Conservation (phyloP, 495 filamentous ascomycete species). For the Neurospora tetrasperma region DNA sequence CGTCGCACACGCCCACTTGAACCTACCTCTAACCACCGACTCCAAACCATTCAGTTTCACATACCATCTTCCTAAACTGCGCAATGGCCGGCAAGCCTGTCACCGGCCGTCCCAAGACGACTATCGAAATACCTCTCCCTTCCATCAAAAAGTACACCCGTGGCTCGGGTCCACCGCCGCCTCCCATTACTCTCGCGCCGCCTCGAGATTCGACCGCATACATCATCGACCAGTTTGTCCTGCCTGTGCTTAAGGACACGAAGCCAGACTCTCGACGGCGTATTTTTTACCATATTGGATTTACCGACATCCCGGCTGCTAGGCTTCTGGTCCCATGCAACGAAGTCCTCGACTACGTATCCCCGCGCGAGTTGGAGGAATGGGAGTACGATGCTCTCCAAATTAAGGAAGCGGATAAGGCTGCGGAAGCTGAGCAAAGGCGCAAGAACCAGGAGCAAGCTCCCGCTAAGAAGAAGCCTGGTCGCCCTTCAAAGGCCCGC, state of each 20-base stretch:
- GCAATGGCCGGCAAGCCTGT: conserved; percentile 6
- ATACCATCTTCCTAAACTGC: background rate
- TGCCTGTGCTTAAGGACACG: conserved; percentile 19
- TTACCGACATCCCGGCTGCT: conserved; percentile 31
- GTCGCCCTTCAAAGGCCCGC: background rate
- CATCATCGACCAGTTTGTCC: conserved; percentile 34
- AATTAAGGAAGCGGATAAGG: conserved; percentile 20
- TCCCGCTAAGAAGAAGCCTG: conserved; percentile 5
- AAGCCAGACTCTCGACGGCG: conserved; percentile 19
- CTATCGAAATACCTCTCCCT: conserved; percentile 27
- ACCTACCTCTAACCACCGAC: background rate
- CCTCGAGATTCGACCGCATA: conserved; percentile 33
- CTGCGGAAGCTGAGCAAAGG: background rate
- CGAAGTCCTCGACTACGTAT: conserved; percentile 35
- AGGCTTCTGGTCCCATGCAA: conserved; percentile 27
- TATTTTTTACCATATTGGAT: conserved; percentile 34
- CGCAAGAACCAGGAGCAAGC: background rate
- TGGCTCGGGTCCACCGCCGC: conserved; percentile 29
- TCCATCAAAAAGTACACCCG: conserved; percentile 25
- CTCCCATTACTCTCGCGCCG: conserved; percentile 25
- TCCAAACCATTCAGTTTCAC: background rate
- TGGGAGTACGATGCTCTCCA: conserved; percentile 30
- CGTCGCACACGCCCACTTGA: background rate
- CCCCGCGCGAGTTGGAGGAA: conserved; percentile 33
- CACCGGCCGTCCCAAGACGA: conserved; percentile 5